These are phyloP conservation scores for Leucosporidium creatinivorum DNA, from an alignment of 768 basidiomycete species.

Conservation along the genomic window DNA sequence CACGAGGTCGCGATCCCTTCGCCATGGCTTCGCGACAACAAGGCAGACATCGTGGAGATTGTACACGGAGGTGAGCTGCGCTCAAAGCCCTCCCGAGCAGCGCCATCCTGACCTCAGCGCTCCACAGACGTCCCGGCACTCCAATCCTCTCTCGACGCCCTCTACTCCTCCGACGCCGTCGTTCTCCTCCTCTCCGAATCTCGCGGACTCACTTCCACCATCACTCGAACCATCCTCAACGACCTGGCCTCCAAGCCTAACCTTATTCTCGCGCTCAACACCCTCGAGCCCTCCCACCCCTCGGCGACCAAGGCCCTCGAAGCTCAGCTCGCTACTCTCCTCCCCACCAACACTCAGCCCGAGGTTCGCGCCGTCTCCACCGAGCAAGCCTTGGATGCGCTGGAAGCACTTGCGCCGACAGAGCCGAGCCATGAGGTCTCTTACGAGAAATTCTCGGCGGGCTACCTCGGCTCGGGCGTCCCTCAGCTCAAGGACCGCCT, in stretches of 20 bases:
- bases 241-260: constrained; percentile 20
- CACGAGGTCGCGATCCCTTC: constrained; percentile 6
- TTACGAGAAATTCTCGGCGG: constrained; percentile 13
- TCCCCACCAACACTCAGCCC: background rate
- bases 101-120: background rate
- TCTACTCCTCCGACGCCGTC: constrained; percentile 25
- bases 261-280: constrained; percentile 21
- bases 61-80: constrained; percentile 6
- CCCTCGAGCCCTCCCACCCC: constrained; percentile 1
- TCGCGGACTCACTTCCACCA: background rate
- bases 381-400: constrained; percentile 8
- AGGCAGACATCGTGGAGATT: constrained; percentile 21
- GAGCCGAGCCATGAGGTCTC: background rate
- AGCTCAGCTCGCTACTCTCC: constrained; percentile 9
- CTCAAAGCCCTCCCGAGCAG: background rate
- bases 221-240: constrained; percentile 8
- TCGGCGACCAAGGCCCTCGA: constrained; percentile 10
- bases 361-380: constrained; percentile 19
- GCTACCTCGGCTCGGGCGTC: constrained; percentile 20
- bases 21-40: constrained; percentile 15
- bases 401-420: constrained; percentile 17
- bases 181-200: constrained; percentile 27
- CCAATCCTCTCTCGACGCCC: constrained; percentile 20
- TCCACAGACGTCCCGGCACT: constrained; percentile 12
- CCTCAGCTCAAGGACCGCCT: constrained; percentile 16